phyloP scores from a whole-genome alignment of 2,329 filamentous ascomycete species.

The Penicillium sp. region DNA sequence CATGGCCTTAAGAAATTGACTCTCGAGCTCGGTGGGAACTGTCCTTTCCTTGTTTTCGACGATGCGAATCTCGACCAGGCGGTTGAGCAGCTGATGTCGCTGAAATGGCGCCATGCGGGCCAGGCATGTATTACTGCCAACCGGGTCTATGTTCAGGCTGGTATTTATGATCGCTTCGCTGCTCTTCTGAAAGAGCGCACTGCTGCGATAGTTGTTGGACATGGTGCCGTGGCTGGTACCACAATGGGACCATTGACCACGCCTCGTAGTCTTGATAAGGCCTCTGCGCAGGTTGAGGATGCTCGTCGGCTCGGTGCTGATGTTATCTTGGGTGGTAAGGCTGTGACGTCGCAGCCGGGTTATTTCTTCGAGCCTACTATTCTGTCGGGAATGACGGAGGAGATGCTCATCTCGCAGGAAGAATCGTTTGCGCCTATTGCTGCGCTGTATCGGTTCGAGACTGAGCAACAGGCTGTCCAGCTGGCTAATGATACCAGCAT shows the following conservation, averaged over 20 bases:
- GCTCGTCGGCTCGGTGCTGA: conserved; percentile 62
- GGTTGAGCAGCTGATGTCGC: conserved; percentile 38
- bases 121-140: conserved; percentile 49
- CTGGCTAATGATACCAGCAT: conserved; percentile 62
- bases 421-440: conserved; percentile 66
- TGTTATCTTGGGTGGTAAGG: conserved; percentile 58
- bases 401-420: conserved; percentile 58
- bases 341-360: conserved; percentile 51
- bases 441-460: conserved; percentile 63
- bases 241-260: conserved; percentile 62
- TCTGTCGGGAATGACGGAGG: conserved; percentile 56
- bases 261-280: conserved; percentile 55
- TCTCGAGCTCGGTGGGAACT: conserved; percentile 63
- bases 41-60: conserved; percentile 63
- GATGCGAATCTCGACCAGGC: conserved; percentile 58
- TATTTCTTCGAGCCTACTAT: conserved; percentile 72
- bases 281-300: conserved; percentile 59
- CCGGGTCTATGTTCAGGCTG: conserved; percentile 45
- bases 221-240: conserved; percentile 53
- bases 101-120: conserved; percentile 45
- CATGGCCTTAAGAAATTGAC: conserved; percentile 63
- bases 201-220: conserved; percentile 56
- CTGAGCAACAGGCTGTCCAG: conserved; percentile 61
- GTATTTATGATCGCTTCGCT: conserved; percentile 52
- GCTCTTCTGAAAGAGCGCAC: conserved; percentile 54